Conservation (phyloP, 2,329 filamentous ascomycete species). For the Aspergillus sp. region DNA sequence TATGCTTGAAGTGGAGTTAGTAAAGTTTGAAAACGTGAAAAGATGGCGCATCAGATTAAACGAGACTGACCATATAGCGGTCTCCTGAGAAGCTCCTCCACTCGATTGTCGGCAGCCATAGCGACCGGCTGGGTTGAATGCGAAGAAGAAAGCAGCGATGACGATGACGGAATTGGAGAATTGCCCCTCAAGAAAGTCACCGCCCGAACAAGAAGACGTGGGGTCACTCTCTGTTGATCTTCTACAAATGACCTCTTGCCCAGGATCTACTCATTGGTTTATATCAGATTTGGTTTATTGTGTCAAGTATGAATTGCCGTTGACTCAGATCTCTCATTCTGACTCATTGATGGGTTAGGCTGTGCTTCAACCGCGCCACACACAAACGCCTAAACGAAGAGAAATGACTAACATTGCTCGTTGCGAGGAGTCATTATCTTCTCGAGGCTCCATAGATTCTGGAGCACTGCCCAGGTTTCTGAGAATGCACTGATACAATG, state of each 20-base stretch:
- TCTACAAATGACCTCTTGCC: neutral
- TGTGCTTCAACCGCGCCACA: neutral
- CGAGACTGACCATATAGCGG: slow-evolving; percentile 49
- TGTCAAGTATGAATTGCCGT: neutral
- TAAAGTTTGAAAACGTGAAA: neutral
- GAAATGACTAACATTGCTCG: neutral
- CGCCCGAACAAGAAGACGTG: neutral
- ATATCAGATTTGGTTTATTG: neutral
- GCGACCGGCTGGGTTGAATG: neutral
- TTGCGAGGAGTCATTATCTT: neutral
- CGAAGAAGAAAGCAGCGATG: neutral
- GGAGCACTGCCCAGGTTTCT: too few relatives aligned
- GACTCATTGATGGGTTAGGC: neutral
- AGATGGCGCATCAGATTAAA: neutral
- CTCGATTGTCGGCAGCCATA: slow-evolving; percentile 24
- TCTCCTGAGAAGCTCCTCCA: slow-evolving; percentile 45
- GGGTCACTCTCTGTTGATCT: neutral
- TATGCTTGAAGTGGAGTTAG: slow-evolving; percentile 61
- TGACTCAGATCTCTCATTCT: neutral
- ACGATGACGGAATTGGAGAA: slow-evolving; percentile 5
- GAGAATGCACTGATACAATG: too few relatives aligned
- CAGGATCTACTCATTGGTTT: neutral
- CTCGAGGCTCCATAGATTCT: too few relatives aligned
- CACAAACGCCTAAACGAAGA: neutral
- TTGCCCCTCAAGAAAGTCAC: slow-evolving; percentile 1